Evolutionary conservation across 2,329 filamentous ascomycete genomes (phyloP).

Genomic region (Botrytis galanthina): DNA sequence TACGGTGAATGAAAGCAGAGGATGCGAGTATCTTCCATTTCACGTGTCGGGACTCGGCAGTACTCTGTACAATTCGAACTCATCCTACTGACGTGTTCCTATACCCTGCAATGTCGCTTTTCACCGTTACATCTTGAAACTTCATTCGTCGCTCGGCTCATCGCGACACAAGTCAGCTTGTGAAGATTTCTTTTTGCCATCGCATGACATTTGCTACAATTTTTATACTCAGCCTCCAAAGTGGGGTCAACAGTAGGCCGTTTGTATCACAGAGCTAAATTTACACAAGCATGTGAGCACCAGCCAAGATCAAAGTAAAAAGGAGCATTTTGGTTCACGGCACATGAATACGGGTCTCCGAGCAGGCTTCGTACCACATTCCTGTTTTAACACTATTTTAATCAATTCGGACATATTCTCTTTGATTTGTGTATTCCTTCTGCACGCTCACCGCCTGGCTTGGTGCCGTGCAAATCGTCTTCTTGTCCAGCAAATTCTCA

Average conservation of each 20-base stretch:
- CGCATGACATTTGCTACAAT: slow-evolving; percentile 1
- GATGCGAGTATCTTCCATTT: background rate
- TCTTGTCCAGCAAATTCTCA: background rate
- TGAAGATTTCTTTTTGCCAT: background rate
- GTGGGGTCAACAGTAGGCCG: background rate
- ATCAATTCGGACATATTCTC: background rate
- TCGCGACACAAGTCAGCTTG: background rate
- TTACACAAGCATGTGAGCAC: background rate
- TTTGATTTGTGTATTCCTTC: background rate
- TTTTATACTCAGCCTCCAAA: background rate
- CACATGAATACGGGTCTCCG: background rate
- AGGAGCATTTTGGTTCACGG: background rate
- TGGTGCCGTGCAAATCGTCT: background rate
- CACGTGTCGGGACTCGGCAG: background rate
- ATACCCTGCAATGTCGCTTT: background rate
- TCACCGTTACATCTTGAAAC: background rate
- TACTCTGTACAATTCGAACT: background rate
- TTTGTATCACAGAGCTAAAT: background rate
- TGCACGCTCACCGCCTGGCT: background rate
- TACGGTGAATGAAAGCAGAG: background rate
- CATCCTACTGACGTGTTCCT: background rate
- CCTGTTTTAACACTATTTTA: background rate
- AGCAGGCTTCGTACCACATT: background rate
- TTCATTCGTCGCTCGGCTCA: background rate
- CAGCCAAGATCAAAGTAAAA: background rate